Percentiles rank a stretch among this genome's conserved stretches.
phyloP scores from a whole-genome alignment of 768 basidiomycete genomes.

The Russula earlei region DNA sequence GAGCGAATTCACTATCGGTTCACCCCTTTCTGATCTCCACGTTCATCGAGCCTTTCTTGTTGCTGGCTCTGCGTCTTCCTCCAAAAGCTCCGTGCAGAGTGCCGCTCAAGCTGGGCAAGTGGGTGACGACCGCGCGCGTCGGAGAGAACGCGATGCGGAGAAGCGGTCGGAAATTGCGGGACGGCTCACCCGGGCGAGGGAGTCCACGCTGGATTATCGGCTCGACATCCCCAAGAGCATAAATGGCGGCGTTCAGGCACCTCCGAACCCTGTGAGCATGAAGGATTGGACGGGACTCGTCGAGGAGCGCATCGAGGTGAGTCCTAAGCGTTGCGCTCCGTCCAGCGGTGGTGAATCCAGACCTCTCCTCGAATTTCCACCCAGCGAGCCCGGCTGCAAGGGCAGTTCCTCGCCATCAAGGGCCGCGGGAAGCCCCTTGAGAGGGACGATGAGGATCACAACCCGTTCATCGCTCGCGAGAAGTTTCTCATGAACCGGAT shows the following conservation, averaged over 20 bases:
- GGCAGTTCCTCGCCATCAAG: constrained; percentile 61
- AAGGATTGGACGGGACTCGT: constrained; percentile 70
- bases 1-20: not conserved
- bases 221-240: constrained; percentile 43
- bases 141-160: constrained; percentile 39
- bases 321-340: constrained; percentile 4
- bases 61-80: constrained; percentile 12
- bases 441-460: constrained; percentile 46
- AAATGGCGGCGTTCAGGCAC: constrained; percentile 19
- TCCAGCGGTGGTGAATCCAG: not conserved
- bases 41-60: constrained; percentile 27
- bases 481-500: constrained; percentile 85
- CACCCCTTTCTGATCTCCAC: constrained; percentile 1
- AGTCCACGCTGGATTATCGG: constrained; percentile 69
- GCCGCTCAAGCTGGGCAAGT: constrained; percentile 18
- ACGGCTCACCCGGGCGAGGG: constrained; percentile 52
- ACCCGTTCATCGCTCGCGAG: constrained; percentile 62
- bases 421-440: constrained; percentile 51
- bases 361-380: not conserved
- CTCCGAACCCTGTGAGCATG: constrained; percentile 49
- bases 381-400: constrained; percentile 57
- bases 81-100: constrained; percentile 3
- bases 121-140: constrained; percentile 32
- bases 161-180: constrained; percentile 46
- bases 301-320: constrained; percentile 74